These are phyloP conservation scores for Talaromyces sp. DNA, from an alignment of 2,329 filamentous ascomycete genomes.

Conservation along the genomic window DNA sequence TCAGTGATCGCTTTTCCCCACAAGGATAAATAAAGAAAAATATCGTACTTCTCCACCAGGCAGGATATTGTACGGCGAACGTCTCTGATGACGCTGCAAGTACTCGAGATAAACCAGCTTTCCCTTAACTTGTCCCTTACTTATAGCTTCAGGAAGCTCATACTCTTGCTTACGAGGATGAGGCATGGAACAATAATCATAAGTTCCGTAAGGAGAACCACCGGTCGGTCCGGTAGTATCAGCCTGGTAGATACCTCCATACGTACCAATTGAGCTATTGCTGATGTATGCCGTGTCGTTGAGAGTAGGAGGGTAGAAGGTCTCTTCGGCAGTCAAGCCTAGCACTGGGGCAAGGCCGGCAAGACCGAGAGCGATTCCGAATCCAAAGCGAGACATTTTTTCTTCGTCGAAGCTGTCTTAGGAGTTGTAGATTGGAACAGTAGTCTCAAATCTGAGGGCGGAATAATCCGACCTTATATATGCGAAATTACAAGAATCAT, in stretches of 20 bases:
- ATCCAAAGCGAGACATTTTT: constrained; percentile 10
- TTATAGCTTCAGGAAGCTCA: constrained; percentile 28
- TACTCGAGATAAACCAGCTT: constrained; percentile 40
- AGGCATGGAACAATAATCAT: constrained; percentile 42
- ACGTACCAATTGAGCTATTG: constrained; percentile 34
- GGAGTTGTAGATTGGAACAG: background rate
- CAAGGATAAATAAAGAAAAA: background rate
- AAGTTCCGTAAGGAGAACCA: constrained; percentile 28
- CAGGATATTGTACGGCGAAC: constrained; percentile 40
- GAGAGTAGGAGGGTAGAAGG: constrained; percentile 37
- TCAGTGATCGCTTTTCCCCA: background rate
- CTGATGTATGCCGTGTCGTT: constrained; percentile 38
- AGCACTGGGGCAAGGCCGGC: constrained; percentile 11
- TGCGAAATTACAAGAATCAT: background rate
- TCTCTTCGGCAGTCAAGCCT: constrained; percentile 18
- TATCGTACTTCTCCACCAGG: constrained; percentile 36
- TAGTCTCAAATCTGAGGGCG: background rate
- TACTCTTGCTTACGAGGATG: constrained; percentile 37
- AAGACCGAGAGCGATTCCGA: constrained; percentile 9
- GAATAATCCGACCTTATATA: constrained; percentile 6
- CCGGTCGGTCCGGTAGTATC: constrained; percentile 22
- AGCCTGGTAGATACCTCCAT: constrained; percentile 38
- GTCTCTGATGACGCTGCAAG: constrained; percentile 39
- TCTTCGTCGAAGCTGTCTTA: background rate
- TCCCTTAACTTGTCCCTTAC: constrained; percentile 27